Evolutionary conservation across 257 asterid genomes (phyloP).

Genomic region (Orobanche coerulescens): DNA sequence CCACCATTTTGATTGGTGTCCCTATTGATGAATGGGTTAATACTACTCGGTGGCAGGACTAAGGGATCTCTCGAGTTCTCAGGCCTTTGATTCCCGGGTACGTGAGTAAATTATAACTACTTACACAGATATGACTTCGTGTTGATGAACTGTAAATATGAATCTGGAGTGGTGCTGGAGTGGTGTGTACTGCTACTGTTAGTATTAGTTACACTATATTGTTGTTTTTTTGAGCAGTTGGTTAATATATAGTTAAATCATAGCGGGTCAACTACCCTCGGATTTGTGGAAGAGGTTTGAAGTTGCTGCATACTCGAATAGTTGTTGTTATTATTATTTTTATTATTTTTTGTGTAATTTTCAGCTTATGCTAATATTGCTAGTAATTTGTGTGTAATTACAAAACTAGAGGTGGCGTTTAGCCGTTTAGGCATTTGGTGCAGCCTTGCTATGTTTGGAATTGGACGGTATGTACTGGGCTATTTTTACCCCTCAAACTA

Average conservation of each 20-base stretch:
- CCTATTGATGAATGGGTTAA: slow-evolving; percentile 22
- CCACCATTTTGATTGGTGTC: slow-evolving; percentile 34
- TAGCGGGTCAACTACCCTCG: slow-evolving; percentile 13
- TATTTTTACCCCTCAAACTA: no score
- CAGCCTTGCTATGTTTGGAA: no score
- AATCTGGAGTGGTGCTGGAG: slow-evolving; percentile 29
- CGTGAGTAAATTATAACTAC: slow-evolving; percentile 22
- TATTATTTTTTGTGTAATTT: no score
- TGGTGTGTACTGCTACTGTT: slow-evolving; percentile 31
- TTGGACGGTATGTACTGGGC: no score
- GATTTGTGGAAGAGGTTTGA: slow-evolving; percentile 18
- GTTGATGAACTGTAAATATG: slow-evolving; percentile 47
- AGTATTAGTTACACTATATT: not conserved
- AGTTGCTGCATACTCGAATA: slow-evolving; percentile 11
- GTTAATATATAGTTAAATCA: slow-evolving; percentile 11
- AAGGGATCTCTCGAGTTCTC: slow-evolving; percentile 21
- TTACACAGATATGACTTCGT: slow-evolving; percentile 30
- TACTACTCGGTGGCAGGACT: slow-evolving; percentile 26
- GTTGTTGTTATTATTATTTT: not conserved
- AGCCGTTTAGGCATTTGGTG: no score
- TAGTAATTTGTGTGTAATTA: slow-evolving; percentile 12
- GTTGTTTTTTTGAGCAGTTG: slow-evolving; percentile 9
- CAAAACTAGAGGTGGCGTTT: no score
- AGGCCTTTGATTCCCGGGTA: slow-evolving; percentile 33
- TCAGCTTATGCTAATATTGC: not conserved